Evolutionary conservation across 1,284 basidiomycete species (phyloP).

Genomic region (Trichosporon faecale): DNA sequence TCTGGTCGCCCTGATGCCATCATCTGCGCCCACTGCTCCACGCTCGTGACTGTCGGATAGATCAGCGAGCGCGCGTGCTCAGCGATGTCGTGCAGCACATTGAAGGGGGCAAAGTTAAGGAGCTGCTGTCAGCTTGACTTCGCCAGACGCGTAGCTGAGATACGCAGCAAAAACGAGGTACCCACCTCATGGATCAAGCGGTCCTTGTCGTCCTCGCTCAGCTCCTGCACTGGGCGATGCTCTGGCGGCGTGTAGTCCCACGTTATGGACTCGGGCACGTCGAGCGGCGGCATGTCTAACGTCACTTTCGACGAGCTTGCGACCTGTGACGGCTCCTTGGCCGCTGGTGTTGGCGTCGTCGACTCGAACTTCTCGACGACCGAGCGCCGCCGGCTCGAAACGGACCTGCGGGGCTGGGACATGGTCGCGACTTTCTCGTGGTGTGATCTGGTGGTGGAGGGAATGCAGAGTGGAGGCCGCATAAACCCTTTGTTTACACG

Average conservation of each 20-base stretch:
- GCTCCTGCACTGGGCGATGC: slow-evolving; percentile 6
- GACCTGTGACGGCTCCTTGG: not conserved
- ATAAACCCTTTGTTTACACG: slow-evolving; percentile 19
- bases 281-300: slow-evolving; percentile 30
- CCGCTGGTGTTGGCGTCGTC: not conserved
- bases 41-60: slow-evolving; percentile 33
- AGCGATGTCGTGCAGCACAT: slow-evolving; percentile 41
- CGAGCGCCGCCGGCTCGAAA: slow-evolving; percentile 13
- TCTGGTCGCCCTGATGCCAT: slow-evolving; percentile 24
- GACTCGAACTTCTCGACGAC: not conserved
- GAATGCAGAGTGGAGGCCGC: not conserved
- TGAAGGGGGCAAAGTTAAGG: slow-evolving; percentile 42
- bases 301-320: slow-evolving; percentile 34
- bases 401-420: slow-evolving; percentile 28
- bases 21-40: slow-evolving; percentile 36
- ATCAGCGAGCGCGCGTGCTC: slow-evolving; percentile 40
- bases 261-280: slow-evolving; percentile 38
- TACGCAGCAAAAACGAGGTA: not conserved
- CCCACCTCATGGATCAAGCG: slow-evolving; percentile 42
- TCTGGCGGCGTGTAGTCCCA: slow-evolving; percentile 31
- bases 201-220: slow-evolving; percentile 36
- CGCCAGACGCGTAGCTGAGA: not conserved
- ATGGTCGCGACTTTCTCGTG: not conserved
- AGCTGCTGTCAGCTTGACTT: slow-evolving; percentile 28
- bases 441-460: not conserved